Conservation (phyloP, 495 filamentous ascomycete genomes). For the Durotheca rogersii region DNA sequence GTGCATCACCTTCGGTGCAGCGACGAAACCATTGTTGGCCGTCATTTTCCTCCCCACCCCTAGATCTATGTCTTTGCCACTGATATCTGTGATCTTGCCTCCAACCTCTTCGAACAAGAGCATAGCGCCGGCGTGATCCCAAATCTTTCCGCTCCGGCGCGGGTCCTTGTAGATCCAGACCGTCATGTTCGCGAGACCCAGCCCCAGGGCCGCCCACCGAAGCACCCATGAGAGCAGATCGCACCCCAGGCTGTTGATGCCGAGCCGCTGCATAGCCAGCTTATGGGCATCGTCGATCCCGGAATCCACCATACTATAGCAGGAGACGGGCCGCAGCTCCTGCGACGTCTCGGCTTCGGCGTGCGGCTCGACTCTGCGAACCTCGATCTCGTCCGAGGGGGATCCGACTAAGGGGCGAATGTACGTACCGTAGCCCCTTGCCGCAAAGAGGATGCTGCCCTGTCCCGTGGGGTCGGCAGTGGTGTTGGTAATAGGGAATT, state of each 20-base stretch:
- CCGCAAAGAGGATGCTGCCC: conserved; percentile 59
- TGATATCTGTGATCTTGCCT: conserved; percentile 61
- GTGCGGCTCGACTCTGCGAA: conserved; percentile 27
- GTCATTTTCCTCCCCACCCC: conserved; percentile 41
- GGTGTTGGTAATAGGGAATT: conserved; percentile 38
- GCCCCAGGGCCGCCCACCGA: conserved; percentile 61
- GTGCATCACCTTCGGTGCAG: conserved; percentile 42
- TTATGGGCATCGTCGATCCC: conserved; percentile 47
- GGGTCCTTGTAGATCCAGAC: conserved; percentile 60
- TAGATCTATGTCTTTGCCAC: conserved; percentile 49
- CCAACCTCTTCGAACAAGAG: conserved; percentile 66
- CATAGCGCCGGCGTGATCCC: conserved; percentile 73
- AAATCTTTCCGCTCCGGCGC: conserved; percentile 60
- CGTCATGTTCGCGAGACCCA: conserved; percentile 60
- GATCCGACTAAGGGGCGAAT: conserved; percentile 46
- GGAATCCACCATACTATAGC: conserved; percentile 43
- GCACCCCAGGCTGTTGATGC: conserved; percentile 50
- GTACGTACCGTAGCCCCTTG: conserved; percentile 56
- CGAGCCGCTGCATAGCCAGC: conserved; percentile 49
- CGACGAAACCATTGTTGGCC: conserved; percentile 53
- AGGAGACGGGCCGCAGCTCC: conserved; percentile 41
- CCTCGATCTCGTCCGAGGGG: conserved; percentile 5
- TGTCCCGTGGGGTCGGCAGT: conserved; percentile 51
- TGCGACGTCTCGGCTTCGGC: conserved; percentile 32
- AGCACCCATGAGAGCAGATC: conserved; percentile 65